These are phyloP conservation scores for Xylariaceae sp. DNA, from an alignment of 2,329 filamentous ascomycete species.

Conservation along the genomic window DNA sequence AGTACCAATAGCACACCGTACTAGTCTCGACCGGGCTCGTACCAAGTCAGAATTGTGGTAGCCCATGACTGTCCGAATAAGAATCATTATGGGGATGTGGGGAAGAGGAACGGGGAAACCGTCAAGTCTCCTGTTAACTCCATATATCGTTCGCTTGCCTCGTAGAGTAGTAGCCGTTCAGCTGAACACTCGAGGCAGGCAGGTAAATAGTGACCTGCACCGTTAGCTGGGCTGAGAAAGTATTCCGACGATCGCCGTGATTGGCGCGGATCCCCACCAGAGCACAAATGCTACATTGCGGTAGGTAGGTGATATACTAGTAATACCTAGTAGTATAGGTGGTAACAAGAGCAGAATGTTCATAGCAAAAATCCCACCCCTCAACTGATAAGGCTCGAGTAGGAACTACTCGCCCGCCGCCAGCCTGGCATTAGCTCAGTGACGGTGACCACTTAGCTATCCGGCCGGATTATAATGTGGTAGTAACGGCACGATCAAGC, in stretches of 20 bases:
- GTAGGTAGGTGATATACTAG: constrained; percentile 1
- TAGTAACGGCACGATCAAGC: constrained; percentile 17
- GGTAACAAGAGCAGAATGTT: too few species aligned
- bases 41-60: constrained; percentile 6
- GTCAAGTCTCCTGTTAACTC: neutral
- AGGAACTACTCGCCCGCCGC: constrained; percentile 14
- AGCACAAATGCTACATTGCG: constrained; percentile 20
- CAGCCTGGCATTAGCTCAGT: constrained; percentile 29
- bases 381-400: constrained; percentile 27
- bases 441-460: constrained; percentile 19
- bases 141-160: constrained; percentile 15
- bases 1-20: constrained; percentile 17
- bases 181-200: constrained; percentile 27
- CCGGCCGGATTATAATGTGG: constrained; percentile 22
- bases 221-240: constrained; percentile 20
- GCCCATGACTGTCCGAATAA: constrained; percentile 5
- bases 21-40: constrained; percentile 15
- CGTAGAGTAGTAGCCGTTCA: constrained; percentile 19
- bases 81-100: neutral
- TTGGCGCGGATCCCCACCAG: constrained; percentile 24
- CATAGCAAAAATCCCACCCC: too few species aligned
- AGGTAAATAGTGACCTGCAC: constrained; percentile 5
- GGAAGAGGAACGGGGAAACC: constrained; percentile 2
- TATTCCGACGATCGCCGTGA: constrained; percentile 19
- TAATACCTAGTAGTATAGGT: too few species aligned